A percentile compares a stretch with the other conserved stretches of the same genome.
Conservation (phyloP, 345 rosid species). For the Gossypium arboreum region DNA sequence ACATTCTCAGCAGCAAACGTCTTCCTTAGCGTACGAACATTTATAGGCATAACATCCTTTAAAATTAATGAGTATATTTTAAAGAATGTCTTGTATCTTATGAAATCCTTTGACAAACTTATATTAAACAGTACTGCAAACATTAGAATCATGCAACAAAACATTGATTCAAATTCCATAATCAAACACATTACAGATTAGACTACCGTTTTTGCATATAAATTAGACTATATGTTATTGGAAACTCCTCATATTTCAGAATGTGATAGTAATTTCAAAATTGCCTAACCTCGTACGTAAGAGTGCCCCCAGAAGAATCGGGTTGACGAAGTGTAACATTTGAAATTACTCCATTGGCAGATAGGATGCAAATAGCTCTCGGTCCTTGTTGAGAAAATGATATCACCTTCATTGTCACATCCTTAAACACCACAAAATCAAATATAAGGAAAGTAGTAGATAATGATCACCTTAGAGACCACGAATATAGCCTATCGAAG, state of each 20-base stretch:
- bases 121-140: too few relatives aligned
- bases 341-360: conserved; percentile 76
- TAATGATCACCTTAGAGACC: not conserved
- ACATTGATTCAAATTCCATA: too few relatives aligned
- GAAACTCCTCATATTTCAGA: not conserved
- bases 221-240: not conserved
- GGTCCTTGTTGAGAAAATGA: conserved; percentile 89
- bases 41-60: too few relatives aligned
- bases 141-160: too few relatives aligned
- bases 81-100: too few relatives aligned
- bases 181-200: too few relatives aligned
- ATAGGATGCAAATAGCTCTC: conserved; percentile 71
- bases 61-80: too few relatives aligned
- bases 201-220: too few relatives aligned
- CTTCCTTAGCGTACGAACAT: too few relatives aligned
- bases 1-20: too few relatives aligned
- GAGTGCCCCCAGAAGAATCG: conserved; percentile 81
- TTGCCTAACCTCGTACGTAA: conserved; percentile 64
- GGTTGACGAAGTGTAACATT: conserved; percentile 77
- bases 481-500: not conserved
- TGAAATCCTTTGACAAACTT: too few relatives aligned
- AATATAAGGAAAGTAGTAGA: not conserved
- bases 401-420: conserved; percentile 74
- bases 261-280: not conserved
- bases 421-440: conserved; percentile 39